Evolutionary conservation across 441 rosid genomes (phyloP).

Genomic region (Corymbia citriodora): DNA sequence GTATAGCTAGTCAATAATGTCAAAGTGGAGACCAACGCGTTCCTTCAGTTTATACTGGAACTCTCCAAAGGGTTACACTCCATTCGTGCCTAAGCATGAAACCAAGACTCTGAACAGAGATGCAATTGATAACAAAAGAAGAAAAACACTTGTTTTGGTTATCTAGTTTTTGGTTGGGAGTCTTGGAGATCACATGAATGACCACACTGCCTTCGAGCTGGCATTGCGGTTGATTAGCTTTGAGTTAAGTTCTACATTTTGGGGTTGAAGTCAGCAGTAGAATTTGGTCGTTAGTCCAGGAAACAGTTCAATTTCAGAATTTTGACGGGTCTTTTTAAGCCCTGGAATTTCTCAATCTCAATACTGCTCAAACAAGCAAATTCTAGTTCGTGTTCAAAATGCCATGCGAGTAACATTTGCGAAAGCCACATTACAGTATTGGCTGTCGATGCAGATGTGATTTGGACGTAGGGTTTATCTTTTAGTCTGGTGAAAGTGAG

Average conservation of each 20-base stretch:
- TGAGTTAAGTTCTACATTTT: not conserved
- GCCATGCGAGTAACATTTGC: not conserved
- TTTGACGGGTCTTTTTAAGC: not conserved
- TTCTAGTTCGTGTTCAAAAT: not conserved
- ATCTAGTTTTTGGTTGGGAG: not conserved
- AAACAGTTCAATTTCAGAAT: not conserved
- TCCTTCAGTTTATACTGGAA: not conserved
- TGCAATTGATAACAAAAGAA: not conserved
- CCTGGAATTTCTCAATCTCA: not conserved
- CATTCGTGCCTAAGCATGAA: not conserved
- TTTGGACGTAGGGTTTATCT: not conserved
- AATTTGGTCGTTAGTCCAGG: not conserved
- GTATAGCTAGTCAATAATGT: not conserved
- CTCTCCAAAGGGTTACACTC: not conserved
- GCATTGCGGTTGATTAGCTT: not conserved
- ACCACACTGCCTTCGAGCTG: not conserved
- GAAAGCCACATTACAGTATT: not conserved
- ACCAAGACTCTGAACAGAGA: not conserved
- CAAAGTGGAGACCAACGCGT: not conserved
- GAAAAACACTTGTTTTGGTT: not conserved
- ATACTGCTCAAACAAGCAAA: not conserved
- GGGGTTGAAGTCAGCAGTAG: not conserved
- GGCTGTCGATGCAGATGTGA: not conserved
- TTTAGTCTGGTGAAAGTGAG: not conserved
- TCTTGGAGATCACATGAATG: not conserved